Base-by-base conservation (phyloP, 164 flowering plant genomes). In the Chimonanthus praecox region DNA sequence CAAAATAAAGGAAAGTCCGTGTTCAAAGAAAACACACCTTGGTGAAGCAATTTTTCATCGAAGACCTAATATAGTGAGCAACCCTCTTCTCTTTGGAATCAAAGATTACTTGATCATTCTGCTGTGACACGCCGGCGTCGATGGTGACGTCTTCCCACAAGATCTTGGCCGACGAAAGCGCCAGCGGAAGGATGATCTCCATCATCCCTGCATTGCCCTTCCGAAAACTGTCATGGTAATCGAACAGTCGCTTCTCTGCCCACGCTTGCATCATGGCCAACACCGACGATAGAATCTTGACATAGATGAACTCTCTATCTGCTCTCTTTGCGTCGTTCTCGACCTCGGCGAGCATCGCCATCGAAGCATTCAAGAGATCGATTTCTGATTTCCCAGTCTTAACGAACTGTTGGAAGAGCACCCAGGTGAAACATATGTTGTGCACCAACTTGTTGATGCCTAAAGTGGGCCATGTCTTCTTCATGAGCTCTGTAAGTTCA, bases 381-480 rank as follows among this genome's bases (percentile, higher is more conserved):
- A 82, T 86, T n/a, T 95, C 97, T 0, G 76, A 65, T 64, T 87
- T 89, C 2, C 81, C 82, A 0, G 99, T 95, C 4, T 44, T 47
- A 2, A 93, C 85, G 60, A 86, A 93, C 62, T 92, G 97, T 18
- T 90, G 85, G 76, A 95, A 95, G 5, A 95, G 77, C 11, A 88
- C 85, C 97, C 97, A 95, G n/a, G n/a, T n/a, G 73, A 95, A 88
- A 69, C 96, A 95, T 48, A 87, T 73, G n/a, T 89, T 90, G 70
- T 95, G 99, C 0, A 88, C 74, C 0, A 83, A 62, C 70, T 79
- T 76, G 45, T 76, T 85, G 64, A 95, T 87, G 18, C 90, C 97
- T 50, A 95, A 64, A 2, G 86, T 90, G 4, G 94, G 74, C 99
- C 99, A 95, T 43, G 98, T 91, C 84, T 95, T 95, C 86, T 92